Evolutionary conservation across 129 eudicot species (phyloP).

Genomic region (Centaurea solstitialis): DNA sequence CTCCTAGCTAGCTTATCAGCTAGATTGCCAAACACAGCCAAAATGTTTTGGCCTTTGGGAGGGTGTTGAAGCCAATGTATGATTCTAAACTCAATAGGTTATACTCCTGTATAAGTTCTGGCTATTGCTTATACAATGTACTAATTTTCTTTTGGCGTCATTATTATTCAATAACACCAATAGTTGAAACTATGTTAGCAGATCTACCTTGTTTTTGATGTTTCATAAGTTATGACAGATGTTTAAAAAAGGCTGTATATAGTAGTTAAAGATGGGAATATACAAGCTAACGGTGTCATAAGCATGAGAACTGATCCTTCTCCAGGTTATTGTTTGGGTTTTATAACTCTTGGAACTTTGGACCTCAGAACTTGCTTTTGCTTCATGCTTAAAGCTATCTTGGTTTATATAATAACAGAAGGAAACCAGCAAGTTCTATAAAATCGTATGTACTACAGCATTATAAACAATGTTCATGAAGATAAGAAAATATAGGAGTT

Average conservation of each 20-base stretch:
- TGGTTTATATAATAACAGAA: no score
- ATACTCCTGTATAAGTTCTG: not conserved
- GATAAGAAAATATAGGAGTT: no score
- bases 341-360: not conserved
- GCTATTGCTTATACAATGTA: no score
- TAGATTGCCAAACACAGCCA: no score
- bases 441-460: no score
- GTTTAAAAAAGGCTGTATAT: not conserved
- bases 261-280: not conserved
- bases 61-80: not conserved
- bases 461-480: no score
- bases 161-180: not conserved
- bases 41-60: not conserved
- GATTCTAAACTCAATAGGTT: not conserved
- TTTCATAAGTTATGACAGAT: not conserved
- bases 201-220: not conserved
- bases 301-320: not conserved
- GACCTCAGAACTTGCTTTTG: no score
- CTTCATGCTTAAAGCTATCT: no score
- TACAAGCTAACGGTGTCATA: not conserved
- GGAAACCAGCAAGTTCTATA: no score
- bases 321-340: not conserved
- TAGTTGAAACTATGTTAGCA: not conserved
- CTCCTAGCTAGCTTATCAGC: no score
- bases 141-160: no score